Evolutionary conservation across 345 rosid species (phyloP).

Genomic region (Linum usitatissimum): DNA sequence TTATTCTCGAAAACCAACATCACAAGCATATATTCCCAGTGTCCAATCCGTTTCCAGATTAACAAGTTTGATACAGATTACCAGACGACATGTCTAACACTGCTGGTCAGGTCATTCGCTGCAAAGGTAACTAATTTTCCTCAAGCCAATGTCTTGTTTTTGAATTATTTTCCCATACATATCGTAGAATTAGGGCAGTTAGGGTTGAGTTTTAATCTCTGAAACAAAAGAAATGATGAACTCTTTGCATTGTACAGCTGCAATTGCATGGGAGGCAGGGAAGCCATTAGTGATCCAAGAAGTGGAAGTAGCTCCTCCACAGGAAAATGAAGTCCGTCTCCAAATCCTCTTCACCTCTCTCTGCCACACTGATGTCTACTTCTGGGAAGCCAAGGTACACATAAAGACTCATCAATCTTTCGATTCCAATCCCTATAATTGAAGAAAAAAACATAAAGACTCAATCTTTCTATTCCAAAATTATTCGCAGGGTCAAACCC

Average conservation of each 20-base stretch:
- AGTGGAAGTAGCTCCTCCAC: constrained; percentile 50
- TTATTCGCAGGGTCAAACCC: constrained; percentile 27
- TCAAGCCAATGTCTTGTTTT: neutral
- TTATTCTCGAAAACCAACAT: neutral
- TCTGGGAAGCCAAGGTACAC: constrained; percentile 45
- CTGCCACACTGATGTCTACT: constrained; percentile 42
- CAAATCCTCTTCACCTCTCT: constrained; percentile 29
- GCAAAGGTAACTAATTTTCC: neutral
- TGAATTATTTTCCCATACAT: too few species aligned
- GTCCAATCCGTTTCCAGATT: neutral
- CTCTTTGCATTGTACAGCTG: constrained; percentile 17
- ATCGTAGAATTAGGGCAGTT: too few species aligned
- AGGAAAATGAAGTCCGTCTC: constrained; percentile 33
- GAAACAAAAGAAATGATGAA: too few species aligned
- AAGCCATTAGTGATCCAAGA: constrained; percentile 41
- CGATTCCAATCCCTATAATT: neutral
- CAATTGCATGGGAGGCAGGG: constrained; percentile 51
- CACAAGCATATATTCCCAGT: neutral
- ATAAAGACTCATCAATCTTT: too few species aligned
- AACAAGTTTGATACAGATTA: neutral
- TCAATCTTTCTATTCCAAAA: too few species aligned
- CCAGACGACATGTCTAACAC: neutral
- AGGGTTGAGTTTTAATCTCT: too few species aligned
- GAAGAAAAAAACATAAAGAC: too few species aligned
- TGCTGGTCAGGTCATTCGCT: neutral